Conservation (phyloP, 805 yeast species). For the Zygosaccharomyces siamensis region DNA sequence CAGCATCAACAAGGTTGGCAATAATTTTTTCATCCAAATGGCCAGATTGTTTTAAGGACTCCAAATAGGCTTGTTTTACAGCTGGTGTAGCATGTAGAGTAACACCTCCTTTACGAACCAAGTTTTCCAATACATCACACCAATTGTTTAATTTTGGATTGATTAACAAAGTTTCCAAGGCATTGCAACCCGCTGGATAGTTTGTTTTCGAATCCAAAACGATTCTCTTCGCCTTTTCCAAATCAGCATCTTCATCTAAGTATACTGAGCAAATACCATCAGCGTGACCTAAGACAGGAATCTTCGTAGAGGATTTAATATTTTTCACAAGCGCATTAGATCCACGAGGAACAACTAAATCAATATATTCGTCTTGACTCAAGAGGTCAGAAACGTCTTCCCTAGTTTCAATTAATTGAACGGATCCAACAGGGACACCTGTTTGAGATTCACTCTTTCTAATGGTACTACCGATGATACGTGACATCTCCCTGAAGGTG, state of each 20-base stretch:
- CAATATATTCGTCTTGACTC: constrained; percentile 82
- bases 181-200: constrained; percentile 99
- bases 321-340: constrained; percentile 83
- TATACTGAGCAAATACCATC: constrained; percentile 94
- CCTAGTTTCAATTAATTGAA: constrained; percentile 84
- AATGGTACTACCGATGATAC: constrained; percentile 59
- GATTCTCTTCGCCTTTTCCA: constrained; percentile 69
- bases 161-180: constrained; percentile 80
- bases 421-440: constrained; percentile 71
- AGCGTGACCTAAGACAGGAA: constrained; percentile 97
- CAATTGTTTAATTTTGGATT: constrained; percentile 35
- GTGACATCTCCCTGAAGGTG: constrained; percentile 79
- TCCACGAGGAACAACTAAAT: constrained; percentile 97
- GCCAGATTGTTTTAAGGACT: constrained; percentile 16
- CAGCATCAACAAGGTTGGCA: constrained; percentile 41
- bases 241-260: constrained; percentile 71
- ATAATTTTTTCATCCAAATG: constrained; percentile 16
- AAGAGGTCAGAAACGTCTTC: constrained; percentile 83
- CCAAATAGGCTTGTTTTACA: constrained; percentile 33
- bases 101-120: constrained; percentile 58
- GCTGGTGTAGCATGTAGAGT: constrained; percentile 62
- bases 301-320: constrained; percentile 83
- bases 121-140: constrained; percentile 39
- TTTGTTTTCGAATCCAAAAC: constrained; percentile 86
- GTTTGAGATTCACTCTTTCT: constrained; percentile 42